Evolutionary conservation across 768 basidiomycete species (phyloP).

Genomic region (Pilatotrama ljubarskyi): DNA sequence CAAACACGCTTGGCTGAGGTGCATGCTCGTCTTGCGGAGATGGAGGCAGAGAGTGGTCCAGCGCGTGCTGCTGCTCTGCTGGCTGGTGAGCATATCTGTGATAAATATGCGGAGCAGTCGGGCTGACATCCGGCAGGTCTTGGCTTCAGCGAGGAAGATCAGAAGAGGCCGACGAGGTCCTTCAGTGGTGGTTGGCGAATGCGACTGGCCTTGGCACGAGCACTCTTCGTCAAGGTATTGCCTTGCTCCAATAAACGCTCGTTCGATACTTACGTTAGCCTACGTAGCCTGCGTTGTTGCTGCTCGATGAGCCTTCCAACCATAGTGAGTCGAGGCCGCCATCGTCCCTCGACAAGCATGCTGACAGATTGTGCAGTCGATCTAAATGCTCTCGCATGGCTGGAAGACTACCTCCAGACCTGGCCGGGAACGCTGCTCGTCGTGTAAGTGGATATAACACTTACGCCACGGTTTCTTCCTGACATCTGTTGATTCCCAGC

Average conservation of each 20-base stretch:
- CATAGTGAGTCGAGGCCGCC: slow-evolving; percentile 59
- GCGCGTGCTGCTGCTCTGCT: slow-evolving; percentile 86
- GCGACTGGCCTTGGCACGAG: slow-evolving; percentile 93
- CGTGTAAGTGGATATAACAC: slow-evolving; percentile 80
- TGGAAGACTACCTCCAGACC: slow-evolving; percentile 95
- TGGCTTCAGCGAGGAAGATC: slow-evolving; percentile 89
- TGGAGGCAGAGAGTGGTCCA: slow-evolving; percentile 98
- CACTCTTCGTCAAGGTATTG: slow-evolving; percentile 88
- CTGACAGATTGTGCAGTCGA: slow-evolving; percentile 53
- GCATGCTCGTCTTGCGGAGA: slow-evolving; percentile 88
- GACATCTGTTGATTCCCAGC: slow-evolving; percentile 36
- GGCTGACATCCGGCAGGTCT: slow-evolving; percentile 53
- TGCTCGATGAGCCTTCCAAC: slow-evolving; percentile 95
- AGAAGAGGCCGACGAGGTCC: slow-evolving; percentile 75
- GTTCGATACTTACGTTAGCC: not conserved
- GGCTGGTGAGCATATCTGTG: slow-evolving; percentile 54
- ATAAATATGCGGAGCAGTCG: not conserved
- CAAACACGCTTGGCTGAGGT: slow-evolving; percentile 83
- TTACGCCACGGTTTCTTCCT: no score
- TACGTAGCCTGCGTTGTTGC: slow-evolving; percentile 63
- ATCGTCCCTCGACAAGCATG: not conserved
- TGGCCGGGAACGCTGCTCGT: slow-evolving; percentile 92
- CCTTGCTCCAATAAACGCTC: no score
- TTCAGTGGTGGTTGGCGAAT: slow-evolving; percentile 99
- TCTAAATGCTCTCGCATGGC: slow-evolving; percentile 95